Conservation (phyloP, 106 monocot species). For the Phalaenopsis equestris region DNA sequence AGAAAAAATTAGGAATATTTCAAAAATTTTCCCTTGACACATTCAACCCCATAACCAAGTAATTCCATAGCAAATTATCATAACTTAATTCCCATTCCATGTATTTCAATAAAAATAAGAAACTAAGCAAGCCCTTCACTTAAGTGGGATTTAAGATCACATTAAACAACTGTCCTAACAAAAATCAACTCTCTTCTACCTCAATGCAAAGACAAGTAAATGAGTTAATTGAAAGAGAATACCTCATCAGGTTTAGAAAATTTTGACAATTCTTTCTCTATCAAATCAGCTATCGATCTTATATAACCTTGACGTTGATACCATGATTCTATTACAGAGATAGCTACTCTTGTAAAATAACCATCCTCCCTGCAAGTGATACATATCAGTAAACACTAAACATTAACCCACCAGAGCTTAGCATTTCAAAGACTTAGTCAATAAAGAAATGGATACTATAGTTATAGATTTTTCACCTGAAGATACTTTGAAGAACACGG, state of each 20-base stretch:
- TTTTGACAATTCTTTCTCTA: slow-evolving; percentile 50
- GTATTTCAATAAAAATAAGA: not conserved
- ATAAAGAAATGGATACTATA: not conserved
- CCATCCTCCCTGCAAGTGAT: slow-evolving; percentile 52
- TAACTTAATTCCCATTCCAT: not conserved
- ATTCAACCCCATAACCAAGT: not conserved
- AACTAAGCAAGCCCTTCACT: not conserved
- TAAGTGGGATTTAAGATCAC: not conserved
- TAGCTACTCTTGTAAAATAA: slow-evolving; percentile 48
- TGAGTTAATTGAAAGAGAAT: not conserved
- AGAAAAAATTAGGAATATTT: not conserved
- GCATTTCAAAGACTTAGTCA: not conserved
- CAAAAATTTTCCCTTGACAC: not conserved
- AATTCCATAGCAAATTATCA: not conserved
- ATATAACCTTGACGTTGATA: slow-evolving; percentile 78
- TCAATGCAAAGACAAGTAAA: slow-evolving; percentile 2
- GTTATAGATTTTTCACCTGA: slow-evolving; percentile 29
- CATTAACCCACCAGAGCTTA: not conserved
- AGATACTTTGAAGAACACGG: slow-evolving; percentile 52
- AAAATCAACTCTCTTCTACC: not conserved
- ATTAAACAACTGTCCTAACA: not conserved
- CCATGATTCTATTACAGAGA: slow-evolving; percentile 89
- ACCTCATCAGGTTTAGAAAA: slow-evolving; percentile 73
- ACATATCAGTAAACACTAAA: not conserved
- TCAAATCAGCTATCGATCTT: slow-evolving; percentile 76